Percentiles rank a stretch among this genome's conserved stretches.
phyloP scores from a whole-genome alignment of 306 rosid genomes.

The Neltuma alba region DNA sequence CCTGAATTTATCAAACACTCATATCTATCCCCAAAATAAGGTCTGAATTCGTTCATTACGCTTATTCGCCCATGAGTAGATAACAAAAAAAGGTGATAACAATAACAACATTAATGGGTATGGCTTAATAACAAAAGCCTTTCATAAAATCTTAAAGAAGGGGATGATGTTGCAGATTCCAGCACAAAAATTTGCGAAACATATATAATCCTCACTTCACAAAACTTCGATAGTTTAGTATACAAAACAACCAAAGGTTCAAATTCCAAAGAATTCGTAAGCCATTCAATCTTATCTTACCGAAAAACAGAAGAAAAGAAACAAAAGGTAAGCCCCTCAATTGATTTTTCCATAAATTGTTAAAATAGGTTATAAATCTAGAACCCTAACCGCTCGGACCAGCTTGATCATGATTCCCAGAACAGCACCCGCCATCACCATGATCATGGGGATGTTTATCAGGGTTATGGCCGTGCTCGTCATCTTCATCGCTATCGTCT shows the following conservation, averaged over 20 bases:
- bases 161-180: background rate
- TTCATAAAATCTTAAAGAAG: background rate
- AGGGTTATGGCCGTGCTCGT: constrained; percentile 30
- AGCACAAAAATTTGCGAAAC: background rate
- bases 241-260: constrained; percentile 3
- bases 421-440: constrained; percentile 47
- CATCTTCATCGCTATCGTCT: constrained; percentile 81
- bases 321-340: background rate
- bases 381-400: constrained; percentile 49
- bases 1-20: background rate
- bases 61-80: background rate
- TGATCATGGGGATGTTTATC: constrained; percentile 39
- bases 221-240: background rate
- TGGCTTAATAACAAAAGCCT: background rate
- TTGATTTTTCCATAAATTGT: constrained; percentile 14
- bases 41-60: background rate
- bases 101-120: background rate
- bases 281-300: constrained; percentile 5
- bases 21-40: background rate
- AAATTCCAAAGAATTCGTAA: background rate
- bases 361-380: background rate
- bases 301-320: background rate
- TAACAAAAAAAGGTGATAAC: background rate
- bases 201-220: background rate
- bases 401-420: constrained; percentile 46